These are phyloP conservation scores for Magnaporthales sp. DNA, from an alignment of 2,329 filamentous ascomycete genomes.

Conservation along the genomic window DNA sequence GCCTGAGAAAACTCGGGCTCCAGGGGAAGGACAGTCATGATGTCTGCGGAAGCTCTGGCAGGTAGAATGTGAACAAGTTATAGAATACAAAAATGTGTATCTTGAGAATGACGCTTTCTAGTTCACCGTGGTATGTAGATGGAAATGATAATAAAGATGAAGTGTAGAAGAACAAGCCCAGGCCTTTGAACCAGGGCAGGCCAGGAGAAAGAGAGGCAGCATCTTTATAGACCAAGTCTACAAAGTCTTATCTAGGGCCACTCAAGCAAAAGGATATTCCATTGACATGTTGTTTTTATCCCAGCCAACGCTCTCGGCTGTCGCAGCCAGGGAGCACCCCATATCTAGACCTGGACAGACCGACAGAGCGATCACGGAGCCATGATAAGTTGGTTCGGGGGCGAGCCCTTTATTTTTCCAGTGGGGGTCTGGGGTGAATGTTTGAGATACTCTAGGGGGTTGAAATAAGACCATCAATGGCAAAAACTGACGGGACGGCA, in stretches of 20 bases:
- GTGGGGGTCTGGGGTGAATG: neutral
- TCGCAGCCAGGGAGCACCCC: neutral
- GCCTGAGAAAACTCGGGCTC: slow-evolving; percentile 99
- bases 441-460: neutral
- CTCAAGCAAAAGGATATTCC: neutral
- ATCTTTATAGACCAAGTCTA: slow-evolving; percentile 1
- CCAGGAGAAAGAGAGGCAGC: neutral
- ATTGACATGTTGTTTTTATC: neutral
- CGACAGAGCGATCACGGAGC: neutral
- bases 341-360: neutral
- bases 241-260: neutral
- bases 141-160: neutral
- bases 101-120: neutral
- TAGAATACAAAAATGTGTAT: neutral
- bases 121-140: neutral
- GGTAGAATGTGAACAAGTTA: neutral
- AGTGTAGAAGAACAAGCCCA: neutral
- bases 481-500: neutral
- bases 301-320: neutral
- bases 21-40: slow-evolving; percentile 73
- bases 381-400: neutral
- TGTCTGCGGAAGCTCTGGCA: slow-evolving; percentile 13
- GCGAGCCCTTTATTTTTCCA: neutral
- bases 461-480: neutral
- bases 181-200: neutral